Conservation (phyloP, 2,329 filamentous ascomycete species). For the Alternaria panax region DNA sequence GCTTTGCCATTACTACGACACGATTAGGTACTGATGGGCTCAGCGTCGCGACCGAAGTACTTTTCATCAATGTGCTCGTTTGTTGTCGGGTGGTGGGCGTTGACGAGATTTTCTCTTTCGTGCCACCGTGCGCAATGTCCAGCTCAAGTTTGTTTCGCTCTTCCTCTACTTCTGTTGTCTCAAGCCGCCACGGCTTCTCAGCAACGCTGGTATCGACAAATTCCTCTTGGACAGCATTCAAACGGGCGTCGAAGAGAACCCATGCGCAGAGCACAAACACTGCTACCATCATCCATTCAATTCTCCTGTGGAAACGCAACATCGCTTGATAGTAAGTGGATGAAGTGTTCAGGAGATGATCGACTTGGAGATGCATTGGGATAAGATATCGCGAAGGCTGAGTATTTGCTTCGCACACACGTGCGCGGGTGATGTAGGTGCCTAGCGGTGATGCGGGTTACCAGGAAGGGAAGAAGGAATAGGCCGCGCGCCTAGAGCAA, state of each 20-base stretch:
- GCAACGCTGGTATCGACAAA: constrained; percentile 1
- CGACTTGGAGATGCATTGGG: neutral
- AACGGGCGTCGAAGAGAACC: constrained; percentile 21
- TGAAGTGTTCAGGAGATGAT: neutral
- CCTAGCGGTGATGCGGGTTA: neutral
- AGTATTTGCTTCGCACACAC: constrained; percentile 6
- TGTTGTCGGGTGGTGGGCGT: constrained; percentile 9
- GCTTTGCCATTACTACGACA: constrained; percentile 29
- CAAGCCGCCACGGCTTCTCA: constrained; percentile 20
- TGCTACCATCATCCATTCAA: constrained; percentile 20
- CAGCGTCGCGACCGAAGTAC: constrained; percentile 12
- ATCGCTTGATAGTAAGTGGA: constrained; percentile 13
- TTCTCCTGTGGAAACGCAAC: constrained; percentile 17
- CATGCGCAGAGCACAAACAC: constrained; percentile 23
- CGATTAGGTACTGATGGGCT: constrained; percentile 20
- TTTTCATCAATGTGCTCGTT: constrained; percentile 12
- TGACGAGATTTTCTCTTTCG: constrained; percentile 10
- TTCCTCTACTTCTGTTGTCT: constrained; percentile 17
- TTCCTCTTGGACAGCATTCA: constrained; percentile 12
- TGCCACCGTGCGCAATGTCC: constrained; percentile 8
- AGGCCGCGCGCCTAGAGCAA: neutral
- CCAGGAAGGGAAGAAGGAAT: neutral
- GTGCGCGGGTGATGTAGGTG: constrained; percentile 9
- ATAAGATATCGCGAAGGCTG: constrained; percentile 2
- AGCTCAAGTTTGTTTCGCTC: constrained; percentile 16